Evolutionary conservation across 2,329 filamentous ascomycete species (phyloP).

Genomic region (Nigrospora sphaerica): DNA sequence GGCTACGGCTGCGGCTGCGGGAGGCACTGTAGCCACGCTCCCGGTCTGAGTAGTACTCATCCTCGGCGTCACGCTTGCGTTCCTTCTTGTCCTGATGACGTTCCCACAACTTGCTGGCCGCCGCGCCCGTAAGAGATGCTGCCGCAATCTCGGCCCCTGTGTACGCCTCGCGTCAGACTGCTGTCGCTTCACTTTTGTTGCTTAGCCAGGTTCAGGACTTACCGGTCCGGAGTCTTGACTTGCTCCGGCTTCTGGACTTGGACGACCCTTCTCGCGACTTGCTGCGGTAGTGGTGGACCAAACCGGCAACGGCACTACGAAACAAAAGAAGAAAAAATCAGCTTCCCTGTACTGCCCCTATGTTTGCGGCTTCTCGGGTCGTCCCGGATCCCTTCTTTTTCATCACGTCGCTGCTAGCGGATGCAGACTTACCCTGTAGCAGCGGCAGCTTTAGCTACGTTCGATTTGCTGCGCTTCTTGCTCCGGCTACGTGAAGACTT

Average conservation of each 20-base stretch:
- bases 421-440: slow-evolving; percentile 36
- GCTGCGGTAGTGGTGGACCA: slow-evolving; percentile 52
- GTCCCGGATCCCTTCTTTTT: neutral
- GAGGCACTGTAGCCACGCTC: slow-evolving; percentile 3
- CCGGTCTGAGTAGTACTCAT: slow-evolving; percentile 21
- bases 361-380: neutral
- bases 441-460: slow-evolving; percentile 46
- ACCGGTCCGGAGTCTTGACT: slow-evolving; percentile 36
- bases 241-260: slow-evolving; percentile 28
- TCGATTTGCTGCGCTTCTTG: slow-evolving; percentile 28
- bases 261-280: slow-evolving; percentile 26
- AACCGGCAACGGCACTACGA: slow-evolving; percentile 43
- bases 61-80: slow-evolving; percentile 26
- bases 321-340: neutral
- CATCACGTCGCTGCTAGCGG: neutral
- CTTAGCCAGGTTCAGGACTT: slow-evolving; percentile 3
- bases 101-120: slow-evolving; percentile 56
- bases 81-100: slow-evolving; percentile 55
- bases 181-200: too few species aligned
- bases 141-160: slow-evolving; percentile 49
- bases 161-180: too few species aligned
- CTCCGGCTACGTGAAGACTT: slow-evolving; percentile 31
- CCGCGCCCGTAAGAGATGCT: slow-evolving; percentile 52
- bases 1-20: slow-evolving; percentile 35
- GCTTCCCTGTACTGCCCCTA: neutral